These are phyloP conservation scores for Schizosaccharomyces pombe DNA, from an alignment of 805 yeast species.

Conservation along the genomic window ASM294v3 CU329670.1:466001-466500, in stretches of 20 bases:
- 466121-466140: slow-evolving; percentile 69
- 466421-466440: slow-evolving; percentile 42
- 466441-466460: slow-evolving; percentile 37
- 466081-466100: slow-evolving; percentile 59
- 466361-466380: slow-evolving; percentile 50
- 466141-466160: slow-evolving; percentile 77
- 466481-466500: slow-evolving; percentile 42
- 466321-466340: slow-evolving; percentile 32
- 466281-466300: slow-evolving; percentile 26
- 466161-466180: slow-evolving; percentile 85
- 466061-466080: slow-evolving; percentile 75
- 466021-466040: slow-evolving; percentile 29
- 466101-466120: slow-evolving; percentile 57
- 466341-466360: slow-evolving; percentile 34
- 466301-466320: slow-evolving; percentile 54
- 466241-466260: slow-evolving; percentile 52
- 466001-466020: slow-evolving; percentile 78
- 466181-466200: slow-evolving; percentile 98
- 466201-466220: slow-evolving; percentile 68
- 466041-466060: slow-evolving; percentile 26
- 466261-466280: slow-evolving; percentile 8
- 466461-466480: slow-evolving; percentile 64
- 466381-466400: slow-evolving; percentile 54
- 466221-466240: slow-evolving; percentile 69
- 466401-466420: slow-evolving; percentile 42